Base-by-base conservation (phyloP, 1,284 basidiomycete species). In the Omphalotus olearius region DNA sequence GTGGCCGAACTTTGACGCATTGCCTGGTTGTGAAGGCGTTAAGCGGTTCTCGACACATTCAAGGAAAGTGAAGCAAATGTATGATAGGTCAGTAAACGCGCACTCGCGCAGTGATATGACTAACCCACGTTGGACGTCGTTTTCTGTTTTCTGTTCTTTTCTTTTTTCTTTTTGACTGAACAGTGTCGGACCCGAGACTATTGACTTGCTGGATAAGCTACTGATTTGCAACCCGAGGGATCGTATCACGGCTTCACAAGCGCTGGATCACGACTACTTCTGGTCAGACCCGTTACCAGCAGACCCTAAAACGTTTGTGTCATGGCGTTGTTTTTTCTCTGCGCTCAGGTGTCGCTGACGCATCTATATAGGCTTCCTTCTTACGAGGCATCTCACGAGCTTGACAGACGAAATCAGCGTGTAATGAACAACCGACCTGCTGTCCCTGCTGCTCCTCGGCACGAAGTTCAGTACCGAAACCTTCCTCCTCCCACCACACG, bases 191-290 rank as follows among this genome's bases (percentile, higher is more conserved):
- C 62, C 72, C 64, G 92, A 96, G 66, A 93, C 92, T 0, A 82
- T 83, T 57, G 93, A 98, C 68, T 83, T 99, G 50, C 65, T 98
- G 52, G 97, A 99, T 67, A 92, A 90, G 69, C 74, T 99, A 44
- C 71, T 99, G 48, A 84, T 83, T 5, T 94, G 95, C 67, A 92
- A 98, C 67, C 96, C 97, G 44, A 83, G 88, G 64, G 87, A 94
- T 60, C 81, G 96, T 35, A 82, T 98, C 55, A 97, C 96, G 7
- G 97, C 97, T 7, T 69, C 82, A 18, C 83, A 94, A 62, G 91
- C 91, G 3, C 81, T 96, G 57, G 83, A 88, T 56, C 93, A 97
- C 63, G 85, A 93, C 47, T 97, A 96, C 70, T 97, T 97, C 69
- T 95, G 91, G 89, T 86, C 83, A 0, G 85, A 90, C 57, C 91